These are phyloP conservation scores for Boletus reticuloceps DNA, from an alignment of 768 basidiomycete genomes.

Conservation along the genomic window DNA sequence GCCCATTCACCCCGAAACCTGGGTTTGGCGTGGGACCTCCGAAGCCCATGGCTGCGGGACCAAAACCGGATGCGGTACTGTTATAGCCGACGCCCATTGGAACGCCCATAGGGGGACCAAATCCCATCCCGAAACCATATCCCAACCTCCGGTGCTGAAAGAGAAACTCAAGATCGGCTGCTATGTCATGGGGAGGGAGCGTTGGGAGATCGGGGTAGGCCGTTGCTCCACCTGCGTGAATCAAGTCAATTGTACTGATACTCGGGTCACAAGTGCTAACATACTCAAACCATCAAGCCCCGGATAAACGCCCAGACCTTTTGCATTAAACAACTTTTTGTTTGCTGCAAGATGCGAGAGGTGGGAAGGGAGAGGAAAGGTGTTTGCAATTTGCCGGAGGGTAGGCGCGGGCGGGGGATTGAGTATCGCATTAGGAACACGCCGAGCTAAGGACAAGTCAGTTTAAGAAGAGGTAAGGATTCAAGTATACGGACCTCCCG, in stretches of 20 bases:
- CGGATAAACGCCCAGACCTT: slow-evolving; percentile 15
- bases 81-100: slow-evolving; percentile 20
- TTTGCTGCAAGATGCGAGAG: slow-evolving; percentile 21
- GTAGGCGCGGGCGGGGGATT: slow-evolving; percentile 56
- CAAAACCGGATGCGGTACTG: slow-evolving; percentile 12
- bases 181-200: slow-evolving; percentile 47
- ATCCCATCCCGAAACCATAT: slow-evolving; percentile 26
- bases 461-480: neutral
- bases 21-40: slow-evolving; percentile 12
- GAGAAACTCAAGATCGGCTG: slow-evolving; percentile 53
- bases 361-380: slow-evolving; percentile 46
- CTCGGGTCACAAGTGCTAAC: slow-evolving; percentile 4
- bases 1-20: slow-evolving; percentile 22
- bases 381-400: slow-evolving; percentile 64
- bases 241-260: neutral
- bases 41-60: slow-evolving; percentile 16
- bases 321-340: slow-evolving; percentile 18
- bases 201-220: slow-evolving; percentile 34
- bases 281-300: slow-evolving; percentile 21
- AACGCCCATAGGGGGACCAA: slow-evolving; percentile 21
- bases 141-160: slow-evolving; percentile 39
- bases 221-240: slow-evolving; percentile 43
- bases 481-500: slow-evolving; percentile 52
- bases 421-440: slow-evolving; percentile 54
- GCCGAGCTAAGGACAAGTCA: slow-evolving; percentile 41